phyloP scores from a whole-genome alignment of 106 monocot species.

The Triglochin maritima region DNA sequence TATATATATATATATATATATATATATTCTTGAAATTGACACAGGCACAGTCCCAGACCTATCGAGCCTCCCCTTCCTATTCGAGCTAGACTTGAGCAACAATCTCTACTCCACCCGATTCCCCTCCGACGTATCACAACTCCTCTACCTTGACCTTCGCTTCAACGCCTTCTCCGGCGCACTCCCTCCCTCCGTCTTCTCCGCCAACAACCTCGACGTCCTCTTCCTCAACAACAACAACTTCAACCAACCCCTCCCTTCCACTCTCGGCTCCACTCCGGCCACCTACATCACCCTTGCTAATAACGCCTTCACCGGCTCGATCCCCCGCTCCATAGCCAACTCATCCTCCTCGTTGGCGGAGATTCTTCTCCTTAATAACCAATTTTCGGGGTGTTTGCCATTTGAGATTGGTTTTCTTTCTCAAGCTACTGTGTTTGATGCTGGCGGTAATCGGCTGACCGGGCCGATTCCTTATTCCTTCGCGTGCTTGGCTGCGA shows the following conservation, averaged over 20 bases:
- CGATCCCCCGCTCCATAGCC: conserved; percentile 9
- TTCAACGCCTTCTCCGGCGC: conserved; percentile 30
- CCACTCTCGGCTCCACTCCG: conserved; percentile 5
- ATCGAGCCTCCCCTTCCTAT: conserved; percentile 11
- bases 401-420: conserved; percentile 17
- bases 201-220: background rate
- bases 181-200: conserved; percentile 23
- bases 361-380: conserved; percentile 20
- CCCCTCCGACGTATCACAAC: conserved; percentile 2
- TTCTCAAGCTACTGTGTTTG: conserved; percentile 28
- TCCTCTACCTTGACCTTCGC: conserved; percentile 18
- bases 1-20: too few relatives aligned
- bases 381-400: conserved; percentile 18
- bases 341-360: conserved; percentile 1
- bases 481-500: conserved; percentile 30
- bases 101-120: conserved; percentile 9
- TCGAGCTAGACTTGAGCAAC: conserved; percentile 26
- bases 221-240: conserved; percentile 31
- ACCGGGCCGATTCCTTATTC: conserved; percentile 44
- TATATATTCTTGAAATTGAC: too few relatives aligned
- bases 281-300: conserved; percentile 21
- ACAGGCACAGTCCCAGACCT: conserved; percentile 12
- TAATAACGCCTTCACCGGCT: conserved; percentile 18
- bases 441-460: conserved; percentile 32
- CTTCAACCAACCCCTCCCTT: conserved; percentile 4